A percentile compares a stretch with the other conserved stretches of the same genome.
phyloP scores from a whole-genome alignment of 1,284 basidiomycete species.

The Trametes polyzona region DNA sequence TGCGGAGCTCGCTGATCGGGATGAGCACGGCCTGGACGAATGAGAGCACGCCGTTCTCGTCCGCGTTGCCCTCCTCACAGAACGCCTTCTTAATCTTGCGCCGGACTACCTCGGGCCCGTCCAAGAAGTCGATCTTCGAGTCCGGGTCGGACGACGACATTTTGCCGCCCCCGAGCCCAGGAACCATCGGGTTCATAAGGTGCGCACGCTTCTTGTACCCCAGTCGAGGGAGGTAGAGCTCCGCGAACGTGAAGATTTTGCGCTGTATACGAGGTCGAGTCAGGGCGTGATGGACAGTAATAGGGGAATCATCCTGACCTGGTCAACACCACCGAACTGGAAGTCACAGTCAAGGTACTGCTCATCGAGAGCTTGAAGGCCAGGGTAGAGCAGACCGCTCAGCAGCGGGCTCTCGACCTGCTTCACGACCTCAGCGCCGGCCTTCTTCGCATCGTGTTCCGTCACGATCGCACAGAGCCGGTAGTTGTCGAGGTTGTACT shows the following conservation, averaged over 20 bases:
- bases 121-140: constrained; percentile 98
- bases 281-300: not conserved
- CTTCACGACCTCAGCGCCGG: constrained; percentile 99
- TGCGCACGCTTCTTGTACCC: constrained; percentile 97
- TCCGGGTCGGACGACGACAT: constrained; percentile 99
- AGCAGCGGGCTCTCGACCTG: constrained; percentile 93
- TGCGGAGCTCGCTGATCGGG: constrained; percentile 80
- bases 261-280: constrained; percentile 54
- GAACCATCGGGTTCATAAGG: constrained; percentile 99
- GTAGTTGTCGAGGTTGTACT: constrained; percentile 97
- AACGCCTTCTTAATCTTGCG: constrained; percentile 94
- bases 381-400: constrained; percentile 94
- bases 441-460: constrained; percentile 97
- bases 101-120: constrained; percentile 81
- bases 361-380: constrained; percentile 96
- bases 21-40: constrained; percentile 91
- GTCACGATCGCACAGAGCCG: constrained; percentile 87
- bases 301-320: constrained; percentile 53
- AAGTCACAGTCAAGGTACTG: constrained; percentile 96
- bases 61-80: constrained; percentile 92
- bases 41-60: constrained; percentile 90
- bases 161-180: constrained; percentile 93
- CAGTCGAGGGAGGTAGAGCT: constrained; percentile 90
- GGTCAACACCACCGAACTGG: constrained; percentile 98
- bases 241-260: constrained; percentile 99